Base-by-base conservation (phyloP, 2,329 filamentous ascomycete species). In the Ceratocystis huliohia region DNA sequence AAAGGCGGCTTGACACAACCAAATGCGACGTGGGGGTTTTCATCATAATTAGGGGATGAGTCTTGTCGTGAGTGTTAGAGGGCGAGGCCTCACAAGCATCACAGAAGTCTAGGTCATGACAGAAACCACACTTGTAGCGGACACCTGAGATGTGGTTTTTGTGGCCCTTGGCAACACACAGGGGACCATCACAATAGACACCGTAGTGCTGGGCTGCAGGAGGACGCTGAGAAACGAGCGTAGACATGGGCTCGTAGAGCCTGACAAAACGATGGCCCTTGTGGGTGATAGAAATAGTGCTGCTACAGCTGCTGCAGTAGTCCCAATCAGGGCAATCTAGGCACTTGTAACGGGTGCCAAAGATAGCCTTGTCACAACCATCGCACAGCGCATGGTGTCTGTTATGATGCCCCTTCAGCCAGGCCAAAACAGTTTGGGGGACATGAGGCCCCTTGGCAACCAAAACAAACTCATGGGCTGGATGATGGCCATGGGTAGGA, bases 321-420 rank as follows among this genome's bases (percentile, higher is more conserved):
- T 99, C 94, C 88, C 91, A 99, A 76, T 99, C 94, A 56, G 95
- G 94, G 79, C 94, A 99, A 74, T 91, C 87, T 70, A 97, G 81
- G 75, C 94, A 99, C 82, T 99, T 99, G 83, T 97, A 88, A 71
- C 94, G 93, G 67, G 96, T 82, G 71, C 94, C 95, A 71, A 82
- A 81, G 72, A 99, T 94, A 75, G 70, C 68, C 69, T 86, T 88
- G 72, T 97, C 89, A 75, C 95, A 99, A 50, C 90, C 90, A 78
- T 99, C 94, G 74, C 94, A 99, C 70, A 96, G 86, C 69, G 95
- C 94, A 68, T 89, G 86, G 78, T 99, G 94, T 68, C 83, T 80
- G 72, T 86, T 82, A 74, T 90, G 89, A 69, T 93, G 89, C 70
- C 94, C 93, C 45, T 93, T 84, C 45, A 81, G 80, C 74, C 96